phyloP scores from a whole-genome alignment of 495 filamentous ascomycete species.

The Penicillium crystallinum region DNA sequence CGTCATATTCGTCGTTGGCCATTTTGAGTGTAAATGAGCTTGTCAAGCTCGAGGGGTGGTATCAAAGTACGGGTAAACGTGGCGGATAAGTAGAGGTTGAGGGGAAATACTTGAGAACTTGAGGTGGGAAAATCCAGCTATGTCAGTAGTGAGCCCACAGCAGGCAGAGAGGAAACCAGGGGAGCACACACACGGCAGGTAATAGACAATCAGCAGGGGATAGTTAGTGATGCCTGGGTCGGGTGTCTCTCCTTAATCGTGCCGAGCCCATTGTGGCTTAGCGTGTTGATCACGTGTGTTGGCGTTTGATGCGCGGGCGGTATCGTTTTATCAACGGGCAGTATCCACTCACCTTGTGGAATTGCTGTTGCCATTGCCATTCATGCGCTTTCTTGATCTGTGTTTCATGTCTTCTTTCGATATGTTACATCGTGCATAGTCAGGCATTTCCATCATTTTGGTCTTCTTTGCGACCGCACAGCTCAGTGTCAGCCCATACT shows the following conservation, averaged over 20 bases:
- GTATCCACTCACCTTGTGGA: not conserved
- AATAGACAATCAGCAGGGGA: conserved; percentile 27
- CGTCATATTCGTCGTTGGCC: conserved; percentile 99
- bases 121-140: not conserved
- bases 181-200: conserved; percentile 18
- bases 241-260: conserved; percentile 19
- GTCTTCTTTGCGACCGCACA: too few species aligned
- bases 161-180: conserved; percentile 9
- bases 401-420: not conserved
- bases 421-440: not conserved
- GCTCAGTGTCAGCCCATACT: not conserved
- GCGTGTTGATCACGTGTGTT: conserved; percentile 24
- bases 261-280: conserved; percentile 17
- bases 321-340: not conserved
- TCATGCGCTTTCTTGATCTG: not conserved
- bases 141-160: not conserved
- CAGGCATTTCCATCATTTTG: not conserved
- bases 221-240: conserved; percentile 26
- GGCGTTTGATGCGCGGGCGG: conserved; percentile 11
- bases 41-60: conserved; percentile 9
- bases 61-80: conserved; percentile 21
- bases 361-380: not conserved
- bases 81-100: conserved; percentile 10
- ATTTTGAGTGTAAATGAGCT: conserved; percentile 44
- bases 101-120: not conserved